Percentiles rank a stretch among this genome's conserved stretches.
Conservation (phyloP, 2,329 filamentous ascomycete species). For the Rachicladosporium sp. region DNA sequence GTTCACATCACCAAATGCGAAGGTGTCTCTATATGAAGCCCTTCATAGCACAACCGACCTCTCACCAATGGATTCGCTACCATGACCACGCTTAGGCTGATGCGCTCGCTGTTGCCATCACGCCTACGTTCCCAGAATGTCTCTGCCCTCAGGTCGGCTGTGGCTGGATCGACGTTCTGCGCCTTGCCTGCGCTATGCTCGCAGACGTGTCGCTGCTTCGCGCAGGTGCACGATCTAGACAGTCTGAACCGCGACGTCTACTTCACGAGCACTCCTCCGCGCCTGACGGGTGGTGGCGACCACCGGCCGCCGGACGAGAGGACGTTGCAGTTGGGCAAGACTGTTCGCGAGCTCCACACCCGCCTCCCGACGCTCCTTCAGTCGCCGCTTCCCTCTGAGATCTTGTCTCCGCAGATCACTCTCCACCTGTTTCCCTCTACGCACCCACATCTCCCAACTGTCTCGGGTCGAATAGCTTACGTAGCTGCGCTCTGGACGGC, state of each 20-base stretch:
- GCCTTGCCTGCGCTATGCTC: constrained; percentile 2
- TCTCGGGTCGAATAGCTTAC: constrained; percentile 81
- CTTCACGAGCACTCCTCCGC: constrained; percentile 31
- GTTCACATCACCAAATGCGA: too few relatives aligned
- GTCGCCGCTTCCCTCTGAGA: constrained; percentile 48
- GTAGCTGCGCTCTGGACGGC: constrained; percentile 91
- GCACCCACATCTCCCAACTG: constrained; percentile 80
- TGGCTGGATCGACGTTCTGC: neutral
- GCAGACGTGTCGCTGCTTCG: constrained; percentile 19
- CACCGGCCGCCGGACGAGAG: constrained; percentile 44
- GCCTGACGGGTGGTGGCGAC: constrained; percentile 12
- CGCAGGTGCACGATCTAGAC: constrained; percentile 19
- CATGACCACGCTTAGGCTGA: constrained; percentile 29
- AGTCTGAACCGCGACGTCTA: constrained; percentile 25
- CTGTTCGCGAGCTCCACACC: constrained; percentile 50
- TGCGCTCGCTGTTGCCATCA: constrained; percentile 34
- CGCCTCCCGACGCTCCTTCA: constrained; percentile 49
- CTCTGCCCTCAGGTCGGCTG: constrained; percentile 1
- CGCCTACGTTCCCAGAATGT: constrained; percentile 21
- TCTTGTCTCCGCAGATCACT: constrained; percentile 49
- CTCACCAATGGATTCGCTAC: too few relatives aligned
- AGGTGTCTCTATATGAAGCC: too few relatives aligned
- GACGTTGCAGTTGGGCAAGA: constrained; percentile 50
- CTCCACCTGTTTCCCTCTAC: constrained; percentile 59
- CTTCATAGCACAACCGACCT: too few relatives aligned